These are phyloP conservation scores for Globisporangium abappressorium DNA, from an alignment of 352 stramenopile species.

Conservation along the genomic window DNA sequence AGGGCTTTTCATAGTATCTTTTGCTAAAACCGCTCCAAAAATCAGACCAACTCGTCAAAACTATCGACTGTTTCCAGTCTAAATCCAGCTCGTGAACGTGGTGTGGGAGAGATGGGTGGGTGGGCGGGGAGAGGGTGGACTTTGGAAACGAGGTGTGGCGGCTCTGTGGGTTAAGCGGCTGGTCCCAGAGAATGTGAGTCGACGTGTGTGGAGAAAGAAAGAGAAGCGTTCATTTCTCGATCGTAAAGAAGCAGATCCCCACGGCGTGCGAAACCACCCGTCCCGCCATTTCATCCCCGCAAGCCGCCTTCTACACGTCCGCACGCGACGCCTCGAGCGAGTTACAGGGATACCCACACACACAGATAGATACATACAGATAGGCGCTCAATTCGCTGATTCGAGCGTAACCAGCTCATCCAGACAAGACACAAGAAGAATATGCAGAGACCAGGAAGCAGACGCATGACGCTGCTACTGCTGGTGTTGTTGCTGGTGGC, in stretches of 20 bases:
- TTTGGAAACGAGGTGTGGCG: background rate
- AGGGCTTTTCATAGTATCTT: too few relatives aligned
- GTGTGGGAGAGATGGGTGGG: conserved; percentile 6
- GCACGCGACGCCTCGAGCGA: background rate
- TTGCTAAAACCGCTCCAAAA: too few relatives aligned
- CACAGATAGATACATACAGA: background rate
- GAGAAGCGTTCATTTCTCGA: background rate
- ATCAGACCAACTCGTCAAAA: too few relatives aligned
- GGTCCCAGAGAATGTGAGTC: background rate
- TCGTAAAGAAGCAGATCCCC: background rate
- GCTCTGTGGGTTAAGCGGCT: background rate
- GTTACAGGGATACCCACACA: background rate
- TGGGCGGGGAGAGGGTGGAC: background rate
- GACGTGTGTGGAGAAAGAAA: background rate
- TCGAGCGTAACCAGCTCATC: background rate
- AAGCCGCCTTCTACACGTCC: background rate
- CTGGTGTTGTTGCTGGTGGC: conserved; percentile 19
- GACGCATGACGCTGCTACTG: conserved; percentile 14
- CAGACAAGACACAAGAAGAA: background rate
- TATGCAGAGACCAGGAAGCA: conserved; percentile 2
- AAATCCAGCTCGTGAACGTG: background rate
- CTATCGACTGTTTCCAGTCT: background rate
- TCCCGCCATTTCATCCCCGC: background rate
- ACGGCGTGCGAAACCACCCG: conserved; percentile 8
- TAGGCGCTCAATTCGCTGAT: background rate